Percentiles rank a stretch among this genome's conserved stretches.
phyloP scores from a whole-genome alignment of 2,329 filamentous ascomycete genomes.

The Phoma herbarum region DNA sequence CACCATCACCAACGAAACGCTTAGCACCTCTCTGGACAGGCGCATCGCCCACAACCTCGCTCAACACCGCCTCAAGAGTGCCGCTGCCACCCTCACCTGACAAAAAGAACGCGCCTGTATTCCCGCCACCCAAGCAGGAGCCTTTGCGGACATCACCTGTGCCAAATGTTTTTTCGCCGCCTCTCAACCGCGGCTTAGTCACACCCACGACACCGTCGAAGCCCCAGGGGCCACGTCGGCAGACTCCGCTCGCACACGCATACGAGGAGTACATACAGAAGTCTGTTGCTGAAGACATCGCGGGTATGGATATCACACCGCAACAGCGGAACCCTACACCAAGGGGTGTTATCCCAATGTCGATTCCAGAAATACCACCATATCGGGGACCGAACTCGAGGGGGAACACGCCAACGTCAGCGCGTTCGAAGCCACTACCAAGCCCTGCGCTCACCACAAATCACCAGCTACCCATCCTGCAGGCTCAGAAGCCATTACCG shows the following conservation, averaged over 20 bases:
- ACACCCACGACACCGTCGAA: constrained; percentile 46
- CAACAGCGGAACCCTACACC: constrained; percentile 44
- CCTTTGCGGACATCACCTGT: constrained; percentile 43
- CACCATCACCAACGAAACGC: constrained; percentile 56
- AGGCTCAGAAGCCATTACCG: constrained; percentile 31
- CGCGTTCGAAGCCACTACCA: constrained; percentile 31
- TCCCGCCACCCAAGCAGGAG: constrained; percentile 41
- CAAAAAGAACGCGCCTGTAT: constrained; percentile 47
- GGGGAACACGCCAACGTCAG: constrained; percentile 21
- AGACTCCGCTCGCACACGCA: constrained; percentile 47
- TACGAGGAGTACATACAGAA: constrained; percentile 60
- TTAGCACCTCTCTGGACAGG: constrained; percentile 41
- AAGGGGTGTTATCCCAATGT: constrained; percentile 45
- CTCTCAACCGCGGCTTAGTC: constrained; percentile 38
- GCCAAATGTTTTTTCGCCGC: constrained; percentile 44
- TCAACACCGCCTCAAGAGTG: constrained; percentile 54
- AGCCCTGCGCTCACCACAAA: constrained; percentile 27
- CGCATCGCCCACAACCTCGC: constrained; percentile 51
- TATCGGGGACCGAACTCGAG: constrained; percentile 39
- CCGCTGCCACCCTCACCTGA: constrained; percentile 58
- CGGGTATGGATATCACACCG: constrained; percentile 51
- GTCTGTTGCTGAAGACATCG: constrained; percentile 53
- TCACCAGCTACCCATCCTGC: constrained; percentile 7
- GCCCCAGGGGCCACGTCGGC: constrained; percentile 44
- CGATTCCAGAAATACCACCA: constrained; percentile 48